phyloP scores from a whole-genome alignment of 805 yeast species.

The Candida pseudofarinosa region DNA sequence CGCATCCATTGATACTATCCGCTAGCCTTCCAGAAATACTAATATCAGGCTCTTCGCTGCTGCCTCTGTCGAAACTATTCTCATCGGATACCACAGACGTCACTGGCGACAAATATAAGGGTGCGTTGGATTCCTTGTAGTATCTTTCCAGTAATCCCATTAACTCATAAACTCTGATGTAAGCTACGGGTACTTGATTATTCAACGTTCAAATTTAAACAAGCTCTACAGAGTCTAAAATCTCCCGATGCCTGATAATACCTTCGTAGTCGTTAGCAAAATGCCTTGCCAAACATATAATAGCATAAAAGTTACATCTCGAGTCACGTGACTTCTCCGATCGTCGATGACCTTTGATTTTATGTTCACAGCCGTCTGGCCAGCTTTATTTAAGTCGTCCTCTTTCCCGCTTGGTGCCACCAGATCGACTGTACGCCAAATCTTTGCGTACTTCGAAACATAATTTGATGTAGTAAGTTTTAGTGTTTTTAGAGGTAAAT shows the following conservation, averaged over 20 bases:
- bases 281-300: neutral
- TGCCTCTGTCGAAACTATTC: constrained; percentile 1
- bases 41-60: neutral
- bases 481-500: no score
- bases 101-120: constrained; percentile 5
- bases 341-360: neutral
- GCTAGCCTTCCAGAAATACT: neutral
- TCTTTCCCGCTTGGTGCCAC: no score
- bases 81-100: constrained; percentile 4
- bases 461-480: no score
- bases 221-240: no score
- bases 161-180: neutral
- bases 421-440: no score
- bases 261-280: no score
- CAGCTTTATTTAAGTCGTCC: no score
- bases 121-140: neutral
- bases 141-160: constrained; percentile 1
- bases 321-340: neutral
- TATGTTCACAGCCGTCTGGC: no score
- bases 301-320: neutral
- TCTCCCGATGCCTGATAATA: no score
- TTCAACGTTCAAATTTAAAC: no score
- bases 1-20: neutral
- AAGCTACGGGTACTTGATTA: no score
- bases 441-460: no score